A percentile compares a stretch with the other conserved stretches of the same genome.
Evolutionary conservation across 1,139 yeast species (phyloP).

Genomic region (Dujonia santamariae): DNA sequence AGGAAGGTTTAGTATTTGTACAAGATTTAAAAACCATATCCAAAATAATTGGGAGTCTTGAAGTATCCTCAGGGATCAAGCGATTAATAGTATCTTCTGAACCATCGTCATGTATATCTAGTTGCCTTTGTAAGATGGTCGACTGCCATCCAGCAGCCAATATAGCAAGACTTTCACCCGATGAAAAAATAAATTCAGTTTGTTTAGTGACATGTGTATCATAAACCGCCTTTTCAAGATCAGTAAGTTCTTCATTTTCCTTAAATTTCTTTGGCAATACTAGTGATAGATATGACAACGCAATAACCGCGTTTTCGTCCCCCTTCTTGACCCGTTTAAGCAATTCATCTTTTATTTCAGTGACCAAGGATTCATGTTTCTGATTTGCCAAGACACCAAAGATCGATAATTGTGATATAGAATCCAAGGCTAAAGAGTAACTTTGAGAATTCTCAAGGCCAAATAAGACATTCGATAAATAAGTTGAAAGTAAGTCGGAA

Average conservation of each 20-base stretch:
- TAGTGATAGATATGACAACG: conserved; percentile 56
- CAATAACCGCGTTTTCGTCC: conserved; percentile 58
- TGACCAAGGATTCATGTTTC: conserved; percentile 14
- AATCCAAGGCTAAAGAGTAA: conserved; percentile 36
- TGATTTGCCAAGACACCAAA: conserved; percentile 51
- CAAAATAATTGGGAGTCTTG: conserved; percentile 38
- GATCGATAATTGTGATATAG: conserved; percentile 54
- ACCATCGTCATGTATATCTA: conserved; percentile 46
- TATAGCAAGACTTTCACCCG: conserved; percentile 81
- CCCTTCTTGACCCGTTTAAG: conserved; percentile 48
- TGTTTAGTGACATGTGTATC: conserved; percentile 67
- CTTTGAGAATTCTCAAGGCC: conserved; percentile 18
- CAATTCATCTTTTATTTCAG: conserved; percentile 28
- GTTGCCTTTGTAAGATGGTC: conserved; percentile 43
- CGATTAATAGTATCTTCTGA: conserved; percentile 8
- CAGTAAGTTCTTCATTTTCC: conserved; percentile 17
- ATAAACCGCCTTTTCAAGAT: conserved; percentile 45
- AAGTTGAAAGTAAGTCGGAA: conserved; percentile 10
- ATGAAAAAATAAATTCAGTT: conserved; percentile 67
- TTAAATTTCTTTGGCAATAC: conserved; percentile 20
- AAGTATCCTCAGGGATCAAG: conserved; percentile 17
- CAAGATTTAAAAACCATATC: conserved; percentile 51
- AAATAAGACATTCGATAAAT: conserved; percentile 16
- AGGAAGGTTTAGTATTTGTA: conserved; percentile 64
- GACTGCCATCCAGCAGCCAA: conserved; percentile 79